phyloP scores from a whole-genome alignment of 805 yeast species.

The Isabelozyma rhagii region DNA sequence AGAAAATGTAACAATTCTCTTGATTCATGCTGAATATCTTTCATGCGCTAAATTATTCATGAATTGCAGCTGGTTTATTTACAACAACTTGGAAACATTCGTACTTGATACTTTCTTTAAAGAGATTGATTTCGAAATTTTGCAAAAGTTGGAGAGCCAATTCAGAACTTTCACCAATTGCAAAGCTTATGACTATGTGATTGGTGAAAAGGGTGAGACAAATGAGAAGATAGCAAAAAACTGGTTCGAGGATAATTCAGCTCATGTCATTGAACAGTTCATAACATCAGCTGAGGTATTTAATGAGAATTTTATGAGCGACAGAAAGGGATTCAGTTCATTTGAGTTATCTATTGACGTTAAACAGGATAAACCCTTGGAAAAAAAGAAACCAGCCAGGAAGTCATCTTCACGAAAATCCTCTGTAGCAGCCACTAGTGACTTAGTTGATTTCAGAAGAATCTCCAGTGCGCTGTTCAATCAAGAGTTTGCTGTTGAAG shows the following conservation, averaged over 20 bases:
- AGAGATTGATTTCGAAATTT: constrained; percentile 23
- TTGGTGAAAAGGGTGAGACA: constrained; percentile 13
- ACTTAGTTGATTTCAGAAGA: constrained; percentile 22
- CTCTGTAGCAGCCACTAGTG: constrained; percentile 3
- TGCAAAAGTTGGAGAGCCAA: constrained; percentile 24
- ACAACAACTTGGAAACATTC: constrained; percentile 59
- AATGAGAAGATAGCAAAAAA: constrained; percentile 5
- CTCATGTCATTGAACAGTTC: constrained; percentile 16
- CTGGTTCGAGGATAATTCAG: constrained; percentile 20
- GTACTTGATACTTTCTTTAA: constrained; percentile 43
- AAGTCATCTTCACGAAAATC: not conserved
- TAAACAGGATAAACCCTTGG: constrained; percentile 14
- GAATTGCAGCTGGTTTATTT: constrained; percentile 66
- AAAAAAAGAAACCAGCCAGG: constrained; percentile 17
- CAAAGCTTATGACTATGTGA: constrained; percentile 17
- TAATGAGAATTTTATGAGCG: constrained; percentile 33
- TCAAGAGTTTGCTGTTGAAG: constrained; percentile 17
- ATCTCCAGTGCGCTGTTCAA: constrained; percentile 2
- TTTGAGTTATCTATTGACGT: constrained; percentile 37
- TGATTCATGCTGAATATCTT: constrained; percentile 51
- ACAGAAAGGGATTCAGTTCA: constrained; percentile 25
- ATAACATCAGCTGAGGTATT: constrained; percentile 13
- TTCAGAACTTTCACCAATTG: constrained; percentile 25
- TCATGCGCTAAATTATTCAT: constrained; percentile 54
- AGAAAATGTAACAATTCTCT: constrained; percentile 57